Base-by-base conservation (phyloP, 768 basidiomycete species). In the Cystofilobasidium capitatum region DNA sequence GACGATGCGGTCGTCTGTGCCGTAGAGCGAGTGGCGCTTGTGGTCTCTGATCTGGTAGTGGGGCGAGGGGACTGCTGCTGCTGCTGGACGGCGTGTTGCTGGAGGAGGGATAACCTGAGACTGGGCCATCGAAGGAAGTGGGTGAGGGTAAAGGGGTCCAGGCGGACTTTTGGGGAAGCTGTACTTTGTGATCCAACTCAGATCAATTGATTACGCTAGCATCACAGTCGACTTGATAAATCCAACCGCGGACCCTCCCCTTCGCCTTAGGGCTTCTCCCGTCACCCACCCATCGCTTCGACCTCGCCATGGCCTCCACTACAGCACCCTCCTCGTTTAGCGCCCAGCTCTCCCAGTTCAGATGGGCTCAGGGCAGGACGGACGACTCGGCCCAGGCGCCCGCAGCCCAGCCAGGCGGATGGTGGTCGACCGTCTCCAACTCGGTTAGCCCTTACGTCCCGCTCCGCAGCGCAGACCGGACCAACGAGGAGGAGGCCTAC, bases 401-500 rank as follows among this genome's bases (percentile, higher is more conserved):
- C 8, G n/a, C 47, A 2, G n/a, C 47, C 2, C 10, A 4, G n/a
- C 22, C 47, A 4, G 45, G 9, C 17, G 3, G 22, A 76, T 84
- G 88, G 16, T 82, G 91, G 35, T 89, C 93, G 76, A 94, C 93
- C 35, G 45, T 62, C 79, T n/a, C n/a, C n/a, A 88, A 84, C 66
- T 83, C 88, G 22, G 81, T 97, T 59, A 88, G 88, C 3, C 76
- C 77, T n/a, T 96, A 96, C 74, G 85, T 98, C 58, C 96, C 94
- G 0, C 79, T 97, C 69, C 82, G 90, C 45, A 88, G 87, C 3
- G 83, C 75, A 70, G 90, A 91, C 71, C 82, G 84, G 51, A 87
- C 87, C 36, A 91, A 91, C 76, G 93, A 99, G 76, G 94, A 98
- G 72, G 91, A 97, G 74, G 93, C 94, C 2, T 94, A 88, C 82